Conservation (phyloP, 495 filamentous ascomycete genomes). For the Penicillium cosmopolitanum region DNA sequence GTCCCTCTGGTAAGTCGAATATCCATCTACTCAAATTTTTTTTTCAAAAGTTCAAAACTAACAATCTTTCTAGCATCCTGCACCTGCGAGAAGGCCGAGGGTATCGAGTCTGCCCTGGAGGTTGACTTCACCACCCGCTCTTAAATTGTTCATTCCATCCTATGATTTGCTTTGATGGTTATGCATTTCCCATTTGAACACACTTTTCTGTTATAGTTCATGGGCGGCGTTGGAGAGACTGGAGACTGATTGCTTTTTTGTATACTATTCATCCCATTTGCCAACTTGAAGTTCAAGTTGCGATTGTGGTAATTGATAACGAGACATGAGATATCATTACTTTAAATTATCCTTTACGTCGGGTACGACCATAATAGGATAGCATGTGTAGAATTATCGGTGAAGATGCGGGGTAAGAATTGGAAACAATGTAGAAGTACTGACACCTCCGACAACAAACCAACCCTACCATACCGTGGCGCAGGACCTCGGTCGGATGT, state of each 20-base stretch:
- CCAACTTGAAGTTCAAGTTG: not conserved
- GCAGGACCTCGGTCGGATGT: too few relatives aligned
- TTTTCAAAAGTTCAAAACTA: not conserved
- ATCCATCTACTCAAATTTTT: not conserved
- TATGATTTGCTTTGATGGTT: not conserved
- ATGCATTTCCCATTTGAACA: constrained; percentile 2
- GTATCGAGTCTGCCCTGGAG: constrained; percentile 58
- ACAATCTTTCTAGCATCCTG: constrained; percentile 62
- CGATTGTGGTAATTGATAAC: constrained; percentile 2
- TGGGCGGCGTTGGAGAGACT: not conserved
- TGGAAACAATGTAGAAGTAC: too few relatives aligned
- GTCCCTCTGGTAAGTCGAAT: constrained; percentile 62
- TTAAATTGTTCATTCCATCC: constrained; percentile 13
- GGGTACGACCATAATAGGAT: too few relatives aligned
- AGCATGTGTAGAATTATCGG: too few relatives aligned
- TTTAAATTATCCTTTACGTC: not conserved
- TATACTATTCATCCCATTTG: not conserved
- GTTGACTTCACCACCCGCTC: constrained; percentile 74
- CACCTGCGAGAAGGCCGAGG: constrained; percentile 77
- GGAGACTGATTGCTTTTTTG: not conserved
- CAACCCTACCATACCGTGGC: too few relatives aligned
- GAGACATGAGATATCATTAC: constrained; percentile 3
- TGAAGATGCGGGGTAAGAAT: too few relatives aligned
- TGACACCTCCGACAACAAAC: too few relatives aligned
- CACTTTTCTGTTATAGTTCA: not conserved